A percentile compares a stretch with the other conserved stretches of the same genome.
Conservation (phyloP, 2,329 filamentous ascomycete species). For the Orbilia quercus region DNA sequence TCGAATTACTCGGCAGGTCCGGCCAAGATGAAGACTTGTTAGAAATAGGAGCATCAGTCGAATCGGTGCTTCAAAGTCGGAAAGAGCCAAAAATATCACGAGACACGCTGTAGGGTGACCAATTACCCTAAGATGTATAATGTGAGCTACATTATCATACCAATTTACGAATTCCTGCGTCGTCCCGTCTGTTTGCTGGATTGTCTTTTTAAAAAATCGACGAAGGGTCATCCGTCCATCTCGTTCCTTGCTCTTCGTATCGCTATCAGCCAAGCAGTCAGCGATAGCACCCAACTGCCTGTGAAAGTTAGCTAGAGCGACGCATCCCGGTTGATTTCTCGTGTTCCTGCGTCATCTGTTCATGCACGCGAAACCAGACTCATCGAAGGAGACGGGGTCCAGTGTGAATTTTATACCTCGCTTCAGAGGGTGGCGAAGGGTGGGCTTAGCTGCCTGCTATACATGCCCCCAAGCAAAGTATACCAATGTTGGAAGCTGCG, state of each 20-base stretch:
- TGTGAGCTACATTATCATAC: not conserved
- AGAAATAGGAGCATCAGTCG: conserved; percentile 8
- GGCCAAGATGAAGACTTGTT: conserved; percentile 8
- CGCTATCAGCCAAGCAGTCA: conserved; percentile 14
- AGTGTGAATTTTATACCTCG: conserved; percentile 2
- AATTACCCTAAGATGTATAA: not conserved
- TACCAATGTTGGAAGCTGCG: conserved; percentile 40
- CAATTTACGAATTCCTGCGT: too few relatives aligned
- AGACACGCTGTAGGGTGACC: not conserved
- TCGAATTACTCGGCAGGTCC: conserved; percentile 19
- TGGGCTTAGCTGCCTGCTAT: conserved; percentile 26
- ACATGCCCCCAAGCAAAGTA: conserved; percentile 12
- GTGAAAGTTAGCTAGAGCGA: conserved; percentile 9
- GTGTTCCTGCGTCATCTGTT: conserved; percentile 49
- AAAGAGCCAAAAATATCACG: conserved; percentile 26
- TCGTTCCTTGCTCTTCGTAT: too few relatives aligned
- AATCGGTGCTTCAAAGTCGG: conserved; percentile 7
- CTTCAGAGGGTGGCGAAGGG: not conserved
- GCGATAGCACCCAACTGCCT: conserved; percentile 7
- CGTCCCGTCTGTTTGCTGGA: too few relatives aligned
- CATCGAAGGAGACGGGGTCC: conserved; percentile 1
- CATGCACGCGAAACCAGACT: conserved; percentile 21
- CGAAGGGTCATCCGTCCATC: too few relatives aligned
- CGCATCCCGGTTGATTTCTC: conserved; percentile 3
- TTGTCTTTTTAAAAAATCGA: not conserved